Evolutionary conservation across 176 grass and related monocot genomes (phyloP).

Genomic region (Carex kokanica): DNA sequence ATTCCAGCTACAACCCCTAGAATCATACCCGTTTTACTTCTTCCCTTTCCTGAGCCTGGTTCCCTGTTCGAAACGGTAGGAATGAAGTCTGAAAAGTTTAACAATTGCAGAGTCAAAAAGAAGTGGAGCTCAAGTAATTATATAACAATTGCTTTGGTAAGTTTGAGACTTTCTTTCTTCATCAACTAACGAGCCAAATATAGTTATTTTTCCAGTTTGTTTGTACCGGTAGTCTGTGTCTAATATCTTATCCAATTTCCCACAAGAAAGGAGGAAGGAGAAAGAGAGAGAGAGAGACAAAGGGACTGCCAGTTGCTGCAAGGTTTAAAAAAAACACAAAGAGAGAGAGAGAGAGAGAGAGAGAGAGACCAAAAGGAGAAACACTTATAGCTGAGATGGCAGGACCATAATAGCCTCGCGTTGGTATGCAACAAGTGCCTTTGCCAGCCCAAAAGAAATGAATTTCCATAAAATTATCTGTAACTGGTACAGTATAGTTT

Average conservation of each 20-base stretch:
- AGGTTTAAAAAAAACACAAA: too few relatives aligned
- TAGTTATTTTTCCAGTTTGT: too few relatives aligned
- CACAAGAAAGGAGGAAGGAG: not conserved
- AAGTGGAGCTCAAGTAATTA: conserved; percentile 7
- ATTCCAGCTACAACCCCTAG: conserved; percentile 44
- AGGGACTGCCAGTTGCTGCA: too few relatives aligned
- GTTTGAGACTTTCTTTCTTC: not conserved
- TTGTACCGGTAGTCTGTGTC: not conserved
- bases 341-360: not conserved
- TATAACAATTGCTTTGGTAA: not conserved
- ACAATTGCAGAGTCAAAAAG: conserved; percentile 18
- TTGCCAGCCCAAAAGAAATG: conserved; percentile 97
- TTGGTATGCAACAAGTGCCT: conserved; percentile 83
- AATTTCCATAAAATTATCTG: conserved; percentile 81
- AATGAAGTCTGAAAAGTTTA: conserved; percentile 47
- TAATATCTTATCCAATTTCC: not conserved
- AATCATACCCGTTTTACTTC: conserved; percentile 42
- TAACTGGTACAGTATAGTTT: conserved; percentile 53
- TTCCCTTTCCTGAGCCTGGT: conserved; percentile 16
- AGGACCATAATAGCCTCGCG: conserved; percentile 69
- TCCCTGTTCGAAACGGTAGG: conserved; percentile 44
- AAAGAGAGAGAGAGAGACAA: not conserved
- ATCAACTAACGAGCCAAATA: too few relatives aligned
- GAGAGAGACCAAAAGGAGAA: conserved; percentile 48
- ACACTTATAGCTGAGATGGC: conserved; percentile 72